These are phyloP conservation scores for Mycena sanguinolenta DNA, from an alignment of 768 basidiomycete species.

Conservation along the genomic window DNA sequence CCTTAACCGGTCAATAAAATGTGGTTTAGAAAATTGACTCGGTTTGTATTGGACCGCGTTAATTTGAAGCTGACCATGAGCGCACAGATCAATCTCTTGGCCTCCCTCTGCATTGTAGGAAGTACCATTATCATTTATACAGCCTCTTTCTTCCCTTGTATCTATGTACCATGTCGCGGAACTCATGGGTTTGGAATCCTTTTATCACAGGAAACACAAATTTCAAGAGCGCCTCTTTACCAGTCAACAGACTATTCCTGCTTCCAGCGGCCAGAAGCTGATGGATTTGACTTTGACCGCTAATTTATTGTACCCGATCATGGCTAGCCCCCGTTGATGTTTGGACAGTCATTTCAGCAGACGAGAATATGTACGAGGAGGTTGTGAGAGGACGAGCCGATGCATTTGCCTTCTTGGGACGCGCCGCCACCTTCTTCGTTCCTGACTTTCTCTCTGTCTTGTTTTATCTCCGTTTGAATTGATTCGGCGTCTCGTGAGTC, in stretches of 20 bases:
- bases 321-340: background rate
- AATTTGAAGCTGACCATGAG: background rate
- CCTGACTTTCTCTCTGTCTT: constrained; percentile 12
- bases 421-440: constrained; percentile 5
- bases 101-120: too few relatives aligned
- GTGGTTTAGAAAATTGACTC: too few relatives aligned
- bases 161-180: background rate
- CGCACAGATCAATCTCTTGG: too few relatives aligned
- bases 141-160: too few relatives aligned
- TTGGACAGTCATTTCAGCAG: background rate
- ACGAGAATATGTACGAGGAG: background rate
- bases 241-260: background rate
- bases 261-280: background rate
- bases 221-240: background rate
- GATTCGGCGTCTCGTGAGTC: constrained; percentile 16
- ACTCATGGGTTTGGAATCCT: background rate
- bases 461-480: constrained; percentile 16
- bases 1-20: too few relatives aligned
- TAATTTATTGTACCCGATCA: background rate
- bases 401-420: constrained; percentile 5
- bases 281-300: background rate
- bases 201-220: background rate
- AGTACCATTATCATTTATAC: too few relatives aligned
- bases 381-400: background rate
- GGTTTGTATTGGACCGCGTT: constrained; percentile 1